Evolutionary conservation across 306 rosid species (phyloP), one percentile per base, ranked within the genome.

Genomic region (Quercus berberidifolia): DNA sequence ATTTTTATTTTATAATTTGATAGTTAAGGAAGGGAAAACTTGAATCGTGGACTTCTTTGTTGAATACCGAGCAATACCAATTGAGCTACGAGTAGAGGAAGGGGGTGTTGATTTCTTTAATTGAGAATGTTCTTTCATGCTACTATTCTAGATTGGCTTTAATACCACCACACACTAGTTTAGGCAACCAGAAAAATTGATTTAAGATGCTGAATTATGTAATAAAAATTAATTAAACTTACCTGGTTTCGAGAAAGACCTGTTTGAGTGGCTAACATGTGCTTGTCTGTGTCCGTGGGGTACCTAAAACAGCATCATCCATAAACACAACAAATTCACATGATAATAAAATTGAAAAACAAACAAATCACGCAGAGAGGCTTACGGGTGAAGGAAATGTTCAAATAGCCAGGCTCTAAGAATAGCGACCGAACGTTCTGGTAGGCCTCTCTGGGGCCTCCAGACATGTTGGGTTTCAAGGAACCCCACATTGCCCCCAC

Each of bases 331-430:
- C 12, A 30, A 54, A n/a, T 1, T 31, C 57, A 75, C n/a, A 62
- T 55, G 58, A 21, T 57, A 14, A 69, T n/a, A 38, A 18, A 15
- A 31, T 41, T 14, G 26, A 5, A 18, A 51, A 70, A 73, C 23
- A 23, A 49, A 25, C 35, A 23, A 26, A 72, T 0, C 71, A 46
- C 68, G 19, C 23, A 70, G 18, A 76, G 57, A 74, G 68, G 75
- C 96, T 21, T 89, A 95, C 99, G 99, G 99, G 81, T 95, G 99
- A 87, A 95, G 99, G 85, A 95, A 95, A 85, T 95, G 98, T 78
- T 93, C 99, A 64, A 95, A 95, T 33, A 95, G 87, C 99, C 99
- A 95, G 72, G 99, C 94, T 82, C 88, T 82, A 28, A 95, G 98
- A 79, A 95, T 88, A 54, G 97, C 89, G 59, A 95, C 98, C 0